Percentiles rank a stretch among this genome's conserved stretches.
These are phyloP conservation scores for Fusarium tuaranense DNA, from an alignment of 2,329 filamentous ascomycete genomes.

Conservation along the genomic window DNA sequence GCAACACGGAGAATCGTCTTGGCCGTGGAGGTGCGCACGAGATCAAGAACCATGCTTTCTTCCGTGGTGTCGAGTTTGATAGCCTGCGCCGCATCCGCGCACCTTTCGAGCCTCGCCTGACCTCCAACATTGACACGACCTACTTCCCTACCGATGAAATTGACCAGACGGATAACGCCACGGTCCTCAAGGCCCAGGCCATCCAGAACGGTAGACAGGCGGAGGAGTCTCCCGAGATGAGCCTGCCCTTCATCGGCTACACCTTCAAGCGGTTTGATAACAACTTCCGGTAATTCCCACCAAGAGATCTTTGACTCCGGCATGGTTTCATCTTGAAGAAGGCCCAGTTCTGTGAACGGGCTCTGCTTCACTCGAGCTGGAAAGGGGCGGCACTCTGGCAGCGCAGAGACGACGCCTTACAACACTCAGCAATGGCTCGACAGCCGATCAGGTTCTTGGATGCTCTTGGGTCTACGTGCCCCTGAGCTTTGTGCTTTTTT, in stretches of 20 bases:
- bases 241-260: conserved; percentile 77
- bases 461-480: conserved; percentile 5
- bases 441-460: conserved; percentile 11
- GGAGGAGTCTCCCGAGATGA: conserved; percentile 93
- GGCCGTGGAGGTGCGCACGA: conserved; percentile 88
- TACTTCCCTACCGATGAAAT: conserved; percentile 99
- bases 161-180: conserved; percentile 94
- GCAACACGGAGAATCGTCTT: conserved; percentile 91
- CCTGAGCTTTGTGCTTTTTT: conserved; percentile 3
- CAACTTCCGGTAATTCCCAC: conserved; percentile 66
- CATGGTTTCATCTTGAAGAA: conserved; percentile 2
- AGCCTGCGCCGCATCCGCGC: conserved; percentile 91
- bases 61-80: conserved; percentile 96
- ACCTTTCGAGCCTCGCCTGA: conserved; percentile 93
- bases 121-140: conserved; percentile 93
- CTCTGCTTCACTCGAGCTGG: conserved; percentile 9
- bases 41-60: conserved; percentile 95
- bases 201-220: conserved; percentile 73
- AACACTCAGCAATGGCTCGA: conserved; percentile 11
- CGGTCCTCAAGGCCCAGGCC: conserved; percentile 85
- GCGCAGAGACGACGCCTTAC: conserved; percentile 1
- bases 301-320: conserved; percentile 2
- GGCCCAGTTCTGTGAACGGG: conserved; percentile 38
- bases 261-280: conserved; percentile 95
- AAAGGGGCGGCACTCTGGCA: conserved; percentile 9